A percentile compares a stretch with the other conserved stretches of the same genome.
These are phyloP conservation scores for Lipomyces spencermartinsiae DNA, from an alignment of 805 yeast species.

Conservation along the genomic window DNA sequence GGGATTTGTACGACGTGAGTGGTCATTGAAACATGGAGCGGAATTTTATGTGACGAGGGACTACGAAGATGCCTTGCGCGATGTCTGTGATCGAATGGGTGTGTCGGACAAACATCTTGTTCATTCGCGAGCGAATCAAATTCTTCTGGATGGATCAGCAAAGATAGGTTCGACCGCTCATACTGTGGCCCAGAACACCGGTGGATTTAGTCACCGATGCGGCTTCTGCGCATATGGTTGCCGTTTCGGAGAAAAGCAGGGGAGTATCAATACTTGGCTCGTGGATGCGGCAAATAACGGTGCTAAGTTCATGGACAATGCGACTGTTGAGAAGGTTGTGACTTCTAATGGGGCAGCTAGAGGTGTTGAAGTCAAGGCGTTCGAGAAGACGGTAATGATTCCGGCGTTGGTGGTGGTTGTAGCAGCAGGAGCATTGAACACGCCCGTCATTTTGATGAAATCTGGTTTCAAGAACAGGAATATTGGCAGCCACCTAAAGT, in stretches of 20 bases:
- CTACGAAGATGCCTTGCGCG: slow-evolving; percentile 55
- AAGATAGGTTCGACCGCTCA: slow-evolving; percentile 54
- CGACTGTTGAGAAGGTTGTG: slow-evolving; percentile 50
- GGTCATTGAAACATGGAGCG: slow-evolving; percentile 53
- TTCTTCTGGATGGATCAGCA: slow-evolving; percentile 53
- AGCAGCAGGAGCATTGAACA: slow-evolving; percentile 56
- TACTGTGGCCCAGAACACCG: slow-evolving; percentile 55
- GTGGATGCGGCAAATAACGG: slow-evolving; percentile 56
- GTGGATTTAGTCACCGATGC: slow-evolving; percentile 53
- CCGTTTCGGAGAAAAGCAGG: slow-evolving; percentile 58
- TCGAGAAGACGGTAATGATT: slow-evolving; percentile 42
- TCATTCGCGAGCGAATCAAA: slow-evolving; percentile 55
- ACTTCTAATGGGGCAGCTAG: slow-evolving; percentile 54
- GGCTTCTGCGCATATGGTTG: slow-evolving; percentile 59
- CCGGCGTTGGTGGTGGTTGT: slow-evolving; percentile 55
- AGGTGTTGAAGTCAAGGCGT: slow-evolving; percentile 53
- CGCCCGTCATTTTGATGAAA: slow-evolving; percentile 56
- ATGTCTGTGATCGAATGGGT: slow-evolving; percentile 58
- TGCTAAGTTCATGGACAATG: slow-evolving; percentile 54
- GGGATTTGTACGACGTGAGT: slow-evolving; percentile 57
- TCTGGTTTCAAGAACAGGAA: slow-evolving; percentile 58
- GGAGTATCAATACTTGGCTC: slow-evolving; percentile 59
- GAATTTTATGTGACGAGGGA: slow-evolving; percentile 54
- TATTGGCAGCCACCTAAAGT: slow-evolving; percentile 58
- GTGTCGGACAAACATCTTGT: slow-evolving; percentile 49